Evolutionary conservation across 2,329 filamentous ascomycete genomes (phyloP).

Genomic region (Penicillium crustosum): DNA sequence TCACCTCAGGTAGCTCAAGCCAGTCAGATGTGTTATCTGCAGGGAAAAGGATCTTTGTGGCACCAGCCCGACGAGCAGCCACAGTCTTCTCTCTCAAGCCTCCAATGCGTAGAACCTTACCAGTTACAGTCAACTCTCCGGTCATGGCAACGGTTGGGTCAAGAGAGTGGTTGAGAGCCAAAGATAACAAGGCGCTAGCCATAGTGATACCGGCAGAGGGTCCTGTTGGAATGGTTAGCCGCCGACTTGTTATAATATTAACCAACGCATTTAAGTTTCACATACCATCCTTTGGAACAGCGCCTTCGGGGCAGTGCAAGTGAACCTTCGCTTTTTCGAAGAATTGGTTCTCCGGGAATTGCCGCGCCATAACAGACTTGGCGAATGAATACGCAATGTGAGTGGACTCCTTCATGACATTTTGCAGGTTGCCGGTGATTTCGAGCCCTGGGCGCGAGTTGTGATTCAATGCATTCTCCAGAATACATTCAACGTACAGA

Average conservation of each 20-base stretch:
- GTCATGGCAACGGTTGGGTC: slow-evolving; percentile 95
- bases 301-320: slow-evolving; percentile 93
- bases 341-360: slow-evolving; percentile 89
- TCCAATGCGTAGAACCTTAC: slow-evolving; percentile 92
- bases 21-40: slow-evolving; percentile 95
- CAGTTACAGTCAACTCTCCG: slow-evolving; percentile 92
- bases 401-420: slow-evolving; percentile 97
- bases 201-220: slow-evolving; percentile 95
- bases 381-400: slow-evolving; percentile 94
- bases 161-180: slow-evolving; percentile 76
- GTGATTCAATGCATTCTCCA: slow-evolving; percentile 76
- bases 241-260: slow-evolving; percentile 3
- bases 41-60: slow-evolving; percentile 91
- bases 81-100: slow-evolving; percentile 96
- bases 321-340: slow-evolving; percentile 95
- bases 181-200: slow-evolving; percentile 85
- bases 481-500: slow-evolving; percentile 94
- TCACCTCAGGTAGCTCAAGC: slow-evolving; percentile 92
- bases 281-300: slow-evolving; percentile 83
- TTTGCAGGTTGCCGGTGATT: slow-evolving; percentile 91
- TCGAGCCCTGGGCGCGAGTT: slow-evolving; percentile 77
- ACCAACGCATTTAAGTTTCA: slow-evolving; percentile 7
- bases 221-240: slow-evolving; percentile 39
- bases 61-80: slow-evolving; percentile 86
- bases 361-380: slow-evolving; percentile 80